Percentiles rank a stretch among this genome's conserved stretches.
phyloP scores from a whole-genome alignment of 345 rosid genomes.

The Mercurialis annua region DNA sequence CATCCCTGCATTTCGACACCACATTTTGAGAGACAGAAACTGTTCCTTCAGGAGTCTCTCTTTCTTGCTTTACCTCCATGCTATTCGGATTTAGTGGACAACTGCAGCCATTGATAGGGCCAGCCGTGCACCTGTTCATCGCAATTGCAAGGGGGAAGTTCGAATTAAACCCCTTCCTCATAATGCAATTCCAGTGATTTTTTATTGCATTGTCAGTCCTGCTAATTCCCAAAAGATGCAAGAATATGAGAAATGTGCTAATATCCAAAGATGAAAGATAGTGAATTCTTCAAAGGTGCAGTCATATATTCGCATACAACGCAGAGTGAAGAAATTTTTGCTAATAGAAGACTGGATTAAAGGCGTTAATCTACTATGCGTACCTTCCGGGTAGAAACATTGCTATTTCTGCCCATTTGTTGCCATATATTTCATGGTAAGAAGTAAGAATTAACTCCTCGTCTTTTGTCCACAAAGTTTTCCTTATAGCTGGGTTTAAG shows the following conservation, averaged over 20 bases:
- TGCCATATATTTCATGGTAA: constrained; percentile 29
- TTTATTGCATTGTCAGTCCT: constrained; percentile 31
- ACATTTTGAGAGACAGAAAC: background rate
- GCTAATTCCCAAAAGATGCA: constrained; percentile 6
- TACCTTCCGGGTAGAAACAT: constrained; percentile 31
- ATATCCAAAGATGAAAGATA: background rate
- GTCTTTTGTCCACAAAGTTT: constrained; percentile 25
- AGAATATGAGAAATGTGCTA: background rate
- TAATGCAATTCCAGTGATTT: constrained; percentile 30
- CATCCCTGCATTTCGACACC: background rate
- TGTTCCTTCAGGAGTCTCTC: constrained; percentile 6
- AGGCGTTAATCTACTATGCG: background rate
- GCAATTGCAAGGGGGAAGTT: background rate
- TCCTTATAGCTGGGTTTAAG: constrained; percentile 24
- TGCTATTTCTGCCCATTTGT: constrained; percentile 29
- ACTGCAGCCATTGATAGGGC: constrained; percentile 11
- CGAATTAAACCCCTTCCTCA: constrained; percentile 16
- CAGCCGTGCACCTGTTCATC: background rate
- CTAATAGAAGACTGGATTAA: background rate
- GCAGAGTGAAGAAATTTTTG: too few species aligned
- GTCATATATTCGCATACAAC: background rate
- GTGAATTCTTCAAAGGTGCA: background rate
- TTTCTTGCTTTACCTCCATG: constrained; percentile 9
- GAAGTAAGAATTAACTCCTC: constrained; percentile 24
- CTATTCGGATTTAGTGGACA: constrained; percentile 7